These are phyloP conservation scores for Chenopodium album DNA, from an alignment of 148 eudicot genomes.

Conservation along the genomic window DNA sequence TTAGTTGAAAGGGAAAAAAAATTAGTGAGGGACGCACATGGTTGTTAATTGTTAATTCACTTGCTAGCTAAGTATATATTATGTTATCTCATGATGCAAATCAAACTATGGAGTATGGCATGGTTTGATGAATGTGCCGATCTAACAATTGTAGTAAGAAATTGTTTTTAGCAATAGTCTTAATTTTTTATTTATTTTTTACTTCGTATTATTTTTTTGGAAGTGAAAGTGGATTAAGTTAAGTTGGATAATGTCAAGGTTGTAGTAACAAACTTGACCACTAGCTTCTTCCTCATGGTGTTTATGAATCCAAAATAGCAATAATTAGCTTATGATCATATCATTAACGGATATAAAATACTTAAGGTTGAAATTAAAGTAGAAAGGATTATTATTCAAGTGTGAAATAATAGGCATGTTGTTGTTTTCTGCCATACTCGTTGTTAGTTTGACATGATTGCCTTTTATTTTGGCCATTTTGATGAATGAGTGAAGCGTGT, in stretches of 20 bases:
- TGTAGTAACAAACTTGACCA: neutral
- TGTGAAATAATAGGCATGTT: no score
- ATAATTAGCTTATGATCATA: no score
- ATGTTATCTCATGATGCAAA: conserved; percentile 8
- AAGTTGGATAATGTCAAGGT: neutral
- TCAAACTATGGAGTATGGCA: neutral
- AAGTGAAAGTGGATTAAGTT: neutral
- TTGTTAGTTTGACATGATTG: no score
- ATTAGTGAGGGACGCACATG: conserved; percentile 2
- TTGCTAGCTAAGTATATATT: neutral
- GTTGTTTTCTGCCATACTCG: no score
- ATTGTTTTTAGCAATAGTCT: no score
- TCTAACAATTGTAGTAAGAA: neutral
- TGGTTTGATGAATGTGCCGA: neutral
- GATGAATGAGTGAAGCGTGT: no score
- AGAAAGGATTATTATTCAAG: no score
- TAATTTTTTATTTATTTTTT: no score
- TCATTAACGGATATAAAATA: no score
- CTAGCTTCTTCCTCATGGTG: neutral
- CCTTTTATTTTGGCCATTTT: no score
- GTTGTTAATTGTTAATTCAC: neutral
- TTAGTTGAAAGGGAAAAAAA: neutral
- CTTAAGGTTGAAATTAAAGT: no score
- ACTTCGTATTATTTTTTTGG: neutral
- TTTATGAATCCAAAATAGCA: no score